These are phyloP conservation scores for Aspergillus sp. DNA, from an alignment of 2,329 filamentous ascomycete genomes.

Conservation along the genomic window DNA sequence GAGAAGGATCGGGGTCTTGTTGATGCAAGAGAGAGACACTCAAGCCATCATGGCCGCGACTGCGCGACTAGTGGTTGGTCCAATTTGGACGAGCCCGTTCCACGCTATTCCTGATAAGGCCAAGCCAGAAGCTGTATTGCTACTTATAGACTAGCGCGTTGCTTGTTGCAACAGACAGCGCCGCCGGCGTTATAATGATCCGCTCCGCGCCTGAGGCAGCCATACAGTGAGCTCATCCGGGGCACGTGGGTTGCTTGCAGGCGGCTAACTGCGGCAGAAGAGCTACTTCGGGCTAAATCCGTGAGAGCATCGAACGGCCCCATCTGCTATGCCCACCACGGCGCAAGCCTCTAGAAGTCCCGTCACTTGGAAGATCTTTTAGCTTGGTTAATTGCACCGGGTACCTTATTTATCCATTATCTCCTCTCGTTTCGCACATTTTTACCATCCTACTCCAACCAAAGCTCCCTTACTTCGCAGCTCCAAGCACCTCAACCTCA, in stretches of 20 bases:
- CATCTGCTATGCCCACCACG: neutral
- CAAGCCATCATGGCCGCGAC: slow-evolving; percentile 19
- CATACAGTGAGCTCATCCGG: neutral
- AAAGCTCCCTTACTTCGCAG: neutral
- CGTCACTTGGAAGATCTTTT: neutral
- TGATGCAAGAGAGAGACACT: neutral
- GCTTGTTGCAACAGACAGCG: neutral
- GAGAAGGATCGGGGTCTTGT: slow-evolving; percentile 5
- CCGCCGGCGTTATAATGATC: neutral
- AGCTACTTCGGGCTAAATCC: slow-evolving; percentile 3
- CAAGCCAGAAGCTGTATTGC: neutral
- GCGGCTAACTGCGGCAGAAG: slow-evolving; percentile 7
- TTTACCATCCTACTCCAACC: neutral
- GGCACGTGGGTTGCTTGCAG: slow-evolving; percentile 3
- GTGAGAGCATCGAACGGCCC: slow-evolving; percentile 2
- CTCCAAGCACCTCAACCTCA: neutral
- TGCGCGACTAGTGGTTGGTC: slow-evolving; percentile 15
- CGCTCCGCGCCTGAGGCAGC: neutral
- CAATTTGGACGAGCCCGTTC: slow-evolving; percentile 4
- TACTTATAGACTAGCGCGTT: slow-evolving; percentile 1
- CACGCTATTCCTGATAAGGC: slow-evolving; percentile 13
- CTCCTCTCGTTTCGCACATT: neutral
- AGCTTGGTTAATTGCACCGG: neutral
- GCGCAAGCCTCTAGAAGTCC: neutral
- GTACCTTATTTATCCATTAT: neutral